phyloP scores from a whole-genome alignment of 73 alveolate genomes.

The Paramecium pentaurelia region DNA sequence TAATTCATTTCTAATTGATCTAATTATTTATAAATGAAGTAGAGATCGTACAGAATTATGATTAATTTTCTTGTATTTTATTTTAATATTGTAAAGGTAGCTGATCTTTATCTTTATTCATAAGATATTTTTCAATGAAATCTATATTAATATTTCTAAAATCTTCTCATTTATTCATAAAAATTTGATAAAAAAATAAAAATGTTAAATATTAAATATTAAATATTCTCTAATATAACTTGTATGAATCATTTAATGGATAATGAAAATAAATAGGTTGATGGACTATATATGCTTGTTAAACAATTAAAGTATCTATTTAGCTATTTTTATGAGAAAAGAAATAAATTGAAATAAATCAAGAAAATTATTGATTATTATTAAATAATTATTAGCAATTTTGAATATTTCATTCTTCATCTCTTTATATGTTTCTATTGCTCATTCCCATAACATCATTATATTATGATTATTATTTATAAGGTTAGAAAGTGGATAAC shows the following conservation, averaged over 20 bases:
- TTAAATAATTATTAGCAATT: not conserved
- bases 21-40: not conserved
- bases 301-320: too few species aligned
- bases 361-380: not conserved
- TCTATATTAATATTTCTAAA: not conserved
- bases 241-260: not conserved
- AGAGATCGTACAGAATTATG: not conserved
- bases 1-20: not conserved
- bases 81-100: not conserved
- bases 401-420: constrained; percentile 27
- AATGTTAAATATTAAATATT: too few species aligned
- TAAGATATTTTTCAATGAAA: not conserved
- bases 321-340: too few species aligned
- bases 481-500: not conserved
- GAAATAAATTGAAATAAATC: not conserved
- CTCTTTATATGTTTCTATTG: not conserved
- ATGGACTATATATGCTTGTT: too few species aligned
- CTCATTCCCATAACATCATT: constrained; percentile 6
- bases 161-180: too few species aligned
- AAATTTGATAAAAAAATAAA: too few species aligned
- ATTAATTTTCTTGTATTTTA: too few species aligned
- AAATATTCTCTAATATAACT: not conserved
- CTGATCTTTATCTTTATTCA: not conserved
- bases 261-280: too few species aligned
- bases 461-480: not conserved